Base-by-base conservation (phyloP, 2,329 filamentous ascomycete species). In the Ophiostoma sp. region DNA sequence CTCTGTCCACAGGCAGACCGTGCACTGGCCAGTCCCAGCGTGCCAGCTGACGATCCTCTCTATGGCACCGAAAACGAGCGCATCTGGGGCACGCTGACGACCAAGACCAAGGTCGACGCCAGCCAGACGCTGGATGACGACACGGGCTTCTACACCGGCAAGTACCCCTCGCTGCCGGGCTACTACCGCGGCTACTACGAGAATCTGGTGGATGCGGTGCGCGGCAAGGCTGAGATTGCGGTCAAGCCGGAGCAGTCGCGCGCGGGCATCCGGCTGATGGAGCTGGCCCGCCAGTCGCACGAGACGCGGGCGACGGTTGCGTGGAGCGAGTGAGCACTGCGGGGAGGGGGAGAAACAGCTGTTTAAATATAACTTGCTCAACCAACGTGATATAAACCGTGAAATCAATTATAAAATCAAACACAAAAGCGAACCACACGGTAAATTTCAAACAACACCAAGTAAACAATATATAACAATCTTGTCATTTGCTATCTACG, bases 121-220 rank as follows among this genome's bases (percentile, higher is more conserved):
- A 72, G 70, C 0, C 79, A 80, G 60, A 73, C 66, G 5, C 72
- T 73, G 0, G 75, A 79, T 38, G 70, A 72, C 0, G 73, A 68
- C 40, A 75, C 71, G 0, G 74, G 76, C 11, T 76, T 76, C 68
- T 81, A 76, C 49, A 73, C 73, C 0, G 79, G 79, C 0, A 73
- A 70, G 63, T 79, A 76, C 68, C 77, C 78, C 0, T 81, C 75
- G 47, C 66, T 79, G 38, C 75, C 74, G 0, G 80, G 81, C 0
- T 73, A 75, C n/a, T 81, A 79, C 73, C 70, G 77, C 49, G 78
- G 76, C 0, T 74, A 78, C 36, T 82, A 82, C 70, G 75, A 77
- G 44, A 79, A 81, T 69, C 66, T 81, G 5, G 78, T 78, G 0
- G 73, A 76, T 4, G 77, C 80, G 0, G 77, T 82, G 40, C 74